These are phyloP conservation scores for Metschnikowia noctiluminum DNA, from an alignment of 805 yeast genomes.

Conservation along the genomic window DNA sequence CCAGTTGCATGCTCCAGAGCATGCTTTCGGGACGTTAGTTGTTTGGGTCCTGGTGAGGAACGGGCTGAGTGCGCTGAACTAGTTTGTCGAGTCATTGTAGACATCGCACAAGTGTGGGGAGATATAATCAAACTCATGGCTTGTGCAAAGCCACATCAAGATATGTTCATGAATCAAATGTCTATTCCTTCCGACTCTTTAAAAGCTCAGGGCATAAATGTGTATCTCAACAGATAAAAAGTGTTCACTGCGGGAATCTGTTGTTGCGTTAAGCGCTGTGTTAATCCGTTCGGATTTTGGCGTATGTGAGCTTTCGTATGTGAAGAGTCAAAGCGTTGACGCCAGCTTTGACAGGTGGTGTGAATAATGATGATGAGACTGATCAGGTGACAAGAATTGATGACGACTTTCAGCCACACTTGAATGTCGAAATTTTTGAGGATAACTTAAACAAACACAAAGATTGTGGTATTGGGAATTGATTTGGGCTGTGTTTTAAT, in stretches of 20 bases:
- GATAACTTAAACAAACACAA: too few relatives aligned
- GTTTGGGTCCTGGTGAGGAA: constrained; percentile 6
- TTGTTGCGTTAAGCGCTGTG: too few relatives aligned
- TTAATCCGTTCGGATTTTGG: too few relatives aligned
- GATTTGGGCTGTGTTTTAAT: too few relatives aligned
- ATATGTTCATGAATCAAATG: neutral
- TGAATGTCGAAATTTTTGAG: neutral
- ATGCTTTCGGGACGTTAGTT: neutral
- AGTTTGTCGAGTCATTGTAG: constrained; percentile 8
- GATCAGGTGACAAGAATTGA: neutral
- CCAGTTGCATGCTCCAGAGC: neutral
- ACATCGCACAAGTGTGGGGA: constrained; percentile 11
- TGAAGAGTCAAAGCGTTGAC: too few relatives aligned
- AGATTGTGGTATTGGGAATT: too few relatives aligned
- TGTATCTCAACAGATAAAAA: too few relatives aligned
- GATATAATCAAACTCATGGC: constrained; percentile 14
- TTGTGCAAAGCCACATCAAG: constrained; percentile 2
- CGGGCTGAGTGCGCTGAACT: constrained; percentile 4
- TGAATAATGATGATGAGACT: neutral
- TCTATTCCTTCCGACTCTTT: neutral
- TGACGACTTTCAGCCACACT: neutral
- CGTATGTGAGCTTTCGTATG: too few relatives aligned
- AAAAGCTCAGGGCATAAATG: neutral
- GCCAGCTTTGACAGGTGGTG: neutral
- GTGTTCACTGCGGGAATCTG: too few relatives aligned